phyloP scores from a whole-genome alignment of 1,284 basidiomycete genomes.

The Fomitiporia mediterranea region DNA sequence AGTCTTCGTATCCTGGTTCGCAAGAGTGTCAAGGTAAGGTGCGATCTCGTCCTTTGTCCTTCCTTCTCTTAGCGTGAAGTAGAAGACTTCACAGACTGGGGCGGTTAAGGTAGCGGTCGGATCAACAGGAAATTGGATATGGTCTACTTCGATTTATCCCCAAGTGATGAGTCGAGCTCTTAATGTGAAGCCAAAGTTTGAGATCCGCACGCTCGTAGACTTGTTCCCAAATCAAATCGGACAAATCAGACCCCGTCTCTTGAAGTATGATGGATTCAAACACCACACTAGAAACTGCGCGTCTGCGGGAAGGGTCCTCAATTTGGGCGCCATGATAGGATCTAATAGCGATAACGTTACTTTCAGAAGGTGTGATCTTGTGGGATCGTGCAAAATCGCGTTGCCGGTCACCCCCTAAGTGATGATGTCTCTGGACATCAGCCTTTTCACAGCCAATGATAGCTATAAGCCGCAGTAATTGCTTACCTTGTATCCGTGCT shows the following conservation, averaged over 20 bases:
- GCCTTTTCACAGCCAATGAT: too few species aligned
- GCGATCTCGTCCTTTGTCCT: conserved; percentile 1
- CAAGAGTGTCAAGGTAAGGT: neutral
- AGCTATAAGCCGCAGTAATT: too few species aligned
- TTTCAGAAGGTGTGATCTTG: too few species aligned
- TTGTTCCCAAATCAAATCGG: neutral
- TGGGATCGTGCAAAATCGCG: too few species aligned
- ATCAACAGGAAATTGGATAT: neutral
- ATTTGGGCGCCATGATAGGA: neutral
- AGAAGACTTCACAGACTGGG: neutral
- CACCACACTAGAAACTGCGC: neutral
- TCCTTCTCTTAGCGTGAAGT: neutral
- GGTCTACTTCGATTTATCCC: neutral
- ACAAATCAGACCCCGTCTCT: neutral
- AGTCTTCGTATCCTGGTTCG: neutral
- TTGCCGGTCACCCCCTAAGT: too few species aligned
- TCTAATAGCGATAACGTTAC: neutral
- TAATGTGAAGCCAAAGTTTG: neutral
- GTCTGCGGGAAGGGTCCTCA: neutral
- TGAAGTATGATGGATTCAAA: neutral
- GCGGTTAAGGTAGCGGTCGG: neutral
- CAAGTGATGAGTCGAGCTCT: neutral
- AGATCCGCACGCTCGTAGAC: neutral
- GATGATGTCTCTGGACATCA: neutral
- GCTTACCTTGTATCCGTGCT: neutral